Base-by-base conservation (phyloP, 2,329 filamentous ascomycete genomes). In the Cladosporium austrohemisphaericum region DNA sequence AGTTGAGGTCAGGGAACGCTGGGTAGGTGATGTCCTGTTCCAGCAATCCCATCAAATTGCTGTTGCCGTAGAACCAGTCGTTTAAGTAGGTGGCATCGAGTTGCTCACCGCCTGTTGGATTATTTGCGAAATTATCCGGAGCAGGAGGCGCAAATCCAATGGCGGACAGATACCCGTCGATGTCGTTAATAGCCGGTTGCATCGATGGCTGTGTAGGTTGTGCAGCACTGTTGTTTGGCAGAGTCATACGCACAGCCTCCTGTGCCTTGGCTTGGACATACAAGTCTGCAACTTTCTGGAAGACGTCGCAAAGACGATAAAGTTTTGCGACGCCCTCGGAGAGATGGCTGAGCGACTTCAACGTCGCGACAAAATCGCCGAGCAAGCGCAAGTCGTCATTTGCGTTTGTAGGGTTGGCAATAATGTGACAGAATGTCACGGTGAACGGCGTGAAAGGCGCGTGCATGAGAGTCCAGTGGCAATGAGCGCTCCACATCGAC, bases 401-500 rank as follows among this genome's bases (percentile, higher is more conserved):
- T 9, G 54, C 37, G 13, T 31, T 41, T 10, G 25, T 28, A 2
- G 50, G 47, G 20, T 52, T 41, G 2, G 56, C 54, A 22, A 56
- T 55, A 40, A 66, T 53, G 14, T 61, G 50, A 49, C 59, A 59
- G 62, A 83, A 81, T 20, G 82, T 67, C 20, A 81, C 75, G 48
- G 80, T 79, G 57, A 81, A 80, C 1, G 79, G 79, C 1, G 78
- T 75, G 57, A 83, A 82, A 0, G 79, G 80, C 2, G 76, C 75
- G 52, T 80, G 70, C 18, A 81, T 67, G 20, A 80, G 41, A 11
- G 49, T 52, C 53, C 52, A 53, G n/a, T 52, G 47, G 33, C 47
- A 50, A n/a, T 52, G 51, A 5, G 41, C 41, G 13, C 37, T 35
- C 53, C 50, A 52, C 22, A 52, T 40, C n/a, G 48, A 45, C 16